These are phyloP conservation scores for Lycium ferocissimum DNA, from an alignment of 257 asterid species.

Conservation along the genomic window DNA sequence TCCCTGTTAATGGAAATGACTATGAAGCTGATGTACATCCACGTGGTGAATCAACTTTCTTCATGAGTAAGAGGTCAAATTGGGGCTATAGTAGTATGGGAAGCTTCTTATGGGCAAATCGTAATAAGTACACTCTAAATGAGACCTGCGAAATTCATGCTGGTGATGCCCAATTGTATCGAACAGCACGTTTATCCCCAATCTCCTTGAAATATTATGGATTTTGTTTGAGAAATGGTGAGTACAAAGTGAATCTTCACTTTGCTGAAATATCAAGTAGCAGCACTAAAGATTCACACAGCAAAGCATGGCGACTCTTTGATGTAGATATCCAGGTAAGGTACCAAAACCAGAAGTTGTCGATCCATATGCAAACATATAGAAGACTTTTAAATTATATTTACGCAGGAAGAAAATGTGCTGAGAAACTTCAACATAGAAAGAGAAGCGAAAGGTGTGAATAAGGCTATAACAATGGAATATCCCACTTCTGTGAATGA, in stretches of 20 bases:
- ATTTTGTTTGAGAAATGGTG: constrained; percentile 34
- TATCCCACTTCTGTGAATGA: background rate
- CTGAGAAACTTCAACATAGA: constrained; percentile 33
- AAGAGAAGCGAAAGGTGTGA: background rate
- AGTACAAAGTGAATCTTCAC: constrained; percentile 35
- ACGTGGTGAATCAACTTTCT: constrained; percentile 34
- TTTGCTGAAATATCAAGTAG: constrained; percentile 38
- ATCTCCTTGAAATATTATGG: constrained; percentile 46
- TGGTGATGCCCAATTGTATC: constrained; percentile 34
- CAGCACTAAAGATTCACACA: background rate
- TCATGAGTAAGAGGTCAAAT: background rate
- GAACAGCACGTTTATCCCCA: constrained; percentile 36
- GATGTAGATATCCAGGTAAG: constrained; percentile 41
- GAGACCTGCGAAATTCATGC: constrained; percentile 27
- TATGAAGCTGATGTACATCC: constrained; percentile 35
- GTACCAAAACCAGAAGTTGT: background rate
- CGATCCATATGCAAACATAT: no score
- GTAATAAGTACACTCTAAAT: background rate
- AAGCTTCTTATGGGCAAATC: background rate
- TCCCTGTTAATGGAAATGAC: background rate
- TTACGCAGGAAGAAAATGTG: constrained; percentile 6
- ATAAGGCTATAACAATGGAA: background rate
- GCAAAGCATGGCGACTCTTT: constrained; percentile 33
- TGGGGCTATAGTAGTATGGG: constrained; percentile 52
- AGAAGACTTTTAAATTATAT: background rate